Base-by-base conservation (phyloP, 495 filamentous ascomycete genomes). In the Xylaria intraflava region DNA sequence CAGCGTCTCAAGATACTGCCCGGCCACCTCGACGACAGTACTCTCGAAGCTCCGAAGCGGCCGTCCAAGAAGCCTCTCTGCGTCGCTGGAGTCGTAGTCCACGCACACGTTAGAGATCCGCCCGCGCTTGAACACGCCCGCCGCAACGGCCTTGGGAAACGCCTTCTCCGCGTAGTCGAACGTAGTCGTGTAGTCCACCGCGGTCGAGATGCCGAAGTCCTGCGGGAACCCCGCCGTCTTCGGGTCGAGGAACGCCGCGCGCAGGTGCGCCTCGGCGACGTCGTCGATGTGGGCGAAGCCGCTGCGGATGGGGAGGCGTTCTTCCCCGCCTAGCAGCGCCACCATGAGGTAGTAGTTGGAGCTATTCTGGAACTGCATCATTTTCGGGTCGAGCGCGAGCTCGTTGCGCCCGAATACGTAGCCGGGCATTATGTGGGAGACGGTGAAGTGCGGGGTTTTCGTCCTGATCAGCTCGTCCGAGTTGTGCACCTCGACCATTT, bases 11-110 rank as follows among this genome's bases (percentile, higher is more conserved):
- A 73, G 60, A 54, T 72, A 74, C 33, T 74, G 73, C 20, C 57
- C 60, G 0, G 67, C 68, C 4, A 75, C 65, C 48, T 66, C 68
- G 45, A 66, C 55, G 3, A 79, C 65, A 23, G 73, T 74, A 39
- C 72, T 70, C 51, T 78, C 69, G 55, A 76, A 77, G 10, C 54
- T 57, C 31, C 51, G 58, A 46, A 75, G 66, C 46, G 65, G 60
- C 56, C 74, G 68, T 0, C 73, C 76, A 50, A 82, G 72, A n/a
- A 64, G 44, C 45, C 64, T 61, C 53, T 76, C 70, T 10, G 69
- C 71, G 9, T 68, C 52, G 14, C 55, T 61, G 12, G 66, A 61
- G 59, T 76, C 72, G 24, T 75, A 57, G 57, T 63, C 11, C 35
- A 45, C 38, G 61, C 57, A 16, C 44, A 64, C 24, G 1, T 38